phyloP scores from a whole-genome alignment of 1,284 basidiomycete species.

The Pseudozyma sp. region DNA sequence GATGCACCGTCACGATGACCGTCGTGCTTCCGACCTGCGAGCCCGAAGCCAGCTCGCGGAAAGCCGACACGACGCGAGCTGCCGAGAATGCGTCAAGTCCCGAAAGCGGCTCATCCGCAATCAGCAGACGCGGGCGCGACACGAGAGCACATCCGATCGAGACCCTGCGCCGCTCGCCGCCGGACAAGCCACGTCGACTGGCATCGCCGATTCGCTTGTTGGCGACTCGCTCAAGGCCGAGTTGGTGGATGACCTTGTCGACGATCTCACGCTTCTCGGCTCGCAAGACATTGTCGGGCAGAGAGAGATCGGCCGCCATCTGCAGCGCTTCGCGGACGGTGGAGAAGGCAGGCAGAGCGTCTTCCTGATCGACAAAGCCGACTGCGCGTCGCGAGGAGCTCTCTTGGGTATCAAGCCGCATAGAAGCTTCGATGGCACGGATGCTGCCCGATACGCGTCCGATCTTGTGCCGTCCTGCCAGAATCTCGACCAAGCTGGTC shows the following conservation, averaged over 20 bases:
- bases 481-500: constrained; percentile 57
- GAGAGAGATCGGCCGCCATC: constrained; percentile 54
- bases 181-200: constrained; percentile 51
- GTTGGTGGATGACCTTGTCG: constrained; percentile 35
- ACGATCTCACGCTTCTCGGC: constrained; percentile 39
- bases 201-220: constrained; percentile 53
- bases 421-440: constrained; percentile 17
- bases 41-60: constrained; percentile 41
- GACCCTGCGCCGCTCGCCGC: constrained; percentile 56
- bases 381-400: constrained; percentile 23
- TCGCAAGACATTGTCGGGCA: constrained; percentile 49
- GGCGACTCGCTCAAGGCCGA: constrained; percentile 49
- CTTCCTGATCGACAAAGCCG: constrained; percentile 60
- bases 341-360: constrained; percentile 50
- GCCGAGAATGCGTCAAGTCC: constrained; percentile 59
- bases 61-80: constrained; percentile 46
- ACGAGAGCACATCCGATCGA: constrained; percentile 58
- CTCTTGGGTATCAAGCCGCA: not conserved
- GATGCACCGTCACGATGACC: constrained; percentile 57
- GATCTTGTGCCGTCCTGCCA: constrained; percentile 55
- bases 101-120: constrained; percentile 56
- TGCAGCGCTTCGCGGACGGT: constrained; percentile 57
- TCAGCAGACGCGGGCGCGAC: constrained; percentile 48
- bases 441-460: constrained; percentile 43
- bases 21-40: constrained; percentile 43